A percentile compares a stretch with the other conserved stretches of the same genome.
phyloP scores from a whole-genome alignment of 176 grass and related monocot genomes.

The Panicum miliaceum region DNA sequence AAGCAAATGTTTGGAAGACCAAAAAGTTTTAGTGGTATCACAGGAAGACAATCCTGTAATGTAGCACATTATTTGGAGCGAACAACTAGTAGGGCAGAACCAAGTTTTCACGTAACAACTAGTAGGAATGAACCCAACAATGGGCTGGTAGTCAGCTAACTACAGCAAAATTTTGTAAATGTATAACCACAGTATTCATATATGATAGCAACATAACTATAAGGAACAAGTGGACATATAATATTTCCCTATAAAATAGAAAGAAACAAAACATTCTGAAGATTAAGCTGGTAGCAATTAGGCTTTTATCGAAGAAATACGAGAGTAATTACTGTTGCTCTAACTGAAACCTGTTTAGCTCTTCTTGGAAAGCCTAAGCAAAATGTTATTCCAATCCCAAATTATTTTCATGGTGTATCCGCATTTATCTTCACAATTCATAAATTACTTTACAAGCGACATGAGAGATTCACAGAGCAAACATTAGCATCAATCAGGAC shows the following conservation, averaged over 20 bases:
- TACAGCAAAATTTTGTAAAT: background rate
- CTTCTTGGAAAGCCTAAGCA: background rate
- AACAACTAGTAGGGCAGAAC: background rate
- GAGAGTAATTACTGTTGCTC: background rate
- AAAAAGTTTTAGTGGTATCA: background rate
- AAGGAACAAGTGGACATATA: background rate
- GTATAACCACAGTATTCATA: background rate
- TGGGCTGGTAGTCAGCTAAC: background rate
- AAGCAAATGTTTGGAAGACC: background rate
- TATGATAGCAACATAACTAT: conserved; percentile 8
- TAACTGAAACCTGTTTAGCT: background rate
- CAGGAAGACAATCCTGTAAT: background rate
- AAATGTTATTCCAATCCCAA: background rate
- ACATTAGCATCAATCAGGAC: background rate
- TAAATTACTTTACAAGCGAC: conserved; percentile 3
- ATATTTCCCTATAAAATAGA: conserved; percentile 6
- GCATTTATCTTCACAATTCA: background rate
- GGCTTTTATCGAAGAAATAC: background rate
- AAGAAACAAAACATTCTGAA: background rate
- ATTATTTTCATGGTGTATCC: background rate
- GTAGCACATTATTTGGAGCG: background rate
- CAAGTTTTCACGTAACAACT: background rate
- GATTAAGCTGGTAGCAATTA: background rate
- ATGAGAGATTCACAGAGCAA: background rate
- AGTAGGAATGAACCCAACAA: background rate